Base-by-base conservation (phyloP, 176 grass and related monocot species). In the Melocanna baccifera region DNA sequence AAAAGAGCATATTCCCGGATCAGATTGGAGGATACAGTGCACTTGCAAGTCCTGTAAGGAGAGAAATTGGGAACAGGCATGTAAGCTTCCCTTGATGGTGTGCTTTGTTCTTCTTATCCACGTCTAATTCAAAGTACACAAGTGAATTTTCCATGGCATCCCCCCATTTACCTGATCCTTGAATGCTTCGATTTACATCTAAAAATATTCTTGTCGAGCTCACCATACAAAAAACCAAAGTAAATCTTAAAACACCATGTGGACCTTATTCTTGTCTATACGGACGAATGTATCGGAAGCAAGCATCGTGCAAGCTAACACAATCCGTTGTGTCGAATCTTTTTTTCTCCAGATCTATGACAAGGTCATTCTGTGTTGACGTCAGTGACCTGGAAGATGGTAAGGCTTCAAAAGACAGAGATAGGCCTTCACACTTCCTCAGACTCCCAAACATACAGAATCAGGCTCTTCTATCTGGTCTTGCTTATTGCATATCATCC, bases 401-500 rank as follows among this genome's bases (percentile, higher is more conserved):
- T 68, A 95, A 95, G 89, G 66, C 34, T 26, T 76, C 83, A 82
- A 98, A 95, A 90, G 91, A 91, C 22, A 90, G 77, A 88, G 96
- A 93, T 30, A 78, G 65, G 19, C 40, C 76, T 85, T 79, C 71
- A 75, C 75, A 74, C 16, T 90, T 41, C 22, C 29, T 90, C 62
- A 83, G 22, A 47, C 81, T 83, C 62, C 58, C 86, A 29, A 99
- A 90, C 39, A 82, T 96, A 80, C 86, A 87, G 39, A 94, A 99
- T 75, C 87, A 88, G 43, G 90, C 96, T 87, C 81, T 99, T 78
- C 67, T 98, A 66, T 98, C 96, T 85, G 93, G 96, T 71, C 80
- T 98, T 32, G 93, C 92, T 18, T 98, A 98, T 85, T 95, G 96
- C 53, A 43, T 98, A 85, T 89, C 92, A 71, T 95, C 92, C n/a